A percentile compares a stretch with the other conserved stretches of the same genome.
Evolutionary conservation across 176 grass and related monocot species (phyloP).

Genomic region (Luzula sylvatica): DNA sequence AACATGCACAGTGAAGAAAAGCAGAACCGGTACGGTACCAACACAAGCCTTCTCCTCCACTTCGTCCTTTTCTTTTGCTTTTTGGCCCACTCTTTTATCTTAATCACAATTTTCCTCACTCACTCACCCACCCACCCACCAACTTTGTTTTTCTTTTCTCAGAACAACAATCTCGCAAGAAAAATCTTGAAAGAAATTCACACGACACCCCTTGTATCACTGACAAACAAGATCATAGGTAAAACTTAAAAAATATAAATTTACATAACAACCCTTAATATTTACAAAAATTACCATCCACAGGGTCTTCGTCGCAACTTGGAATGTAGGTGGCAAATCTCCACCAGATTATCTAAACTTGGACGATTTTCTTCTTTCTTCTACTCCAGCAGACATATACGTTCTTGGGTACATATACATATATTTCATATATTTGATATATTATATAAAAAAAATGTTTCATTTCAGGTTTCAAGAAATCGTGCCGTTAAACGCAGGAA

Average conservation of each 20-base stretch:
- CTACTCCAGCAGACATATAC: slow-evolving; percentile 94
- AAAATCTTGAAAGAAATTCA: slow-evolving; percentile 38
- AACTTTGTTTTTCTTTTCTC: slow-evolving; percentile 11
- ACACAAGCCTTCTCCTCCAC: slow-evolving; percentile 19
- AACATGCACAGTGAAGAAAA: slow-evolving; percentile 73
- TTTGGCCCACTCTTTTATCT: background rate
- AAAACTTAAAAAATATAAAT: slow-evolving; percentile 6
- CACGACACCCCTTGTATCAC: slow-evolving; percentile 49
- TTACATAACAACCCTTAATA: slow-evolving; percentile 1
- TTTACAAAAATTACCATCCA: slow-evolving; percentile 17
- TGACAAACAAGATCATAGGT: slow-evolving; percentile 90
- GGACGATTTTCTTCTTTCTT: slow-evolving; percentile 88
- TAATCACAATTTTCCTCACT: slow-evolving; percentile 9
- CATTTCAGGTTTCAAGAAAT: slow-evolving; percentile 82
- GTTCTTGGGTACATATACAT: slow-evolving; percentile 56
- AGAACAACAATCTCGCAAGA: slow-evolving; percentile 67
- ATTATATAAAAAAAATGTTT: background rate
- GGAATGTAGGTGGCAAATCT: slow-evolving; percentile 96
- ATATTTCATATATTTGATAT: no score
- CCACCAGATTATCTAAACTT: slow-evolving; percentile 76
- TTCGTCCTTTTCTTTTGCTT: slow-evolving; percentile 17
- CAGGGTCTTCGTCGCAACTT: slow-evolving; percentile 79
- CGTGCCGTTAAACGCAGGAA: slow-evolving; percentile 90
- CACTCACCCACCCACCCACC: background rate
- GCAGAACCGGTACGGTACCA: slow-evolving; percentile 60